phyloP scores from a whole-genome alignment of 2,329 filamentous ascomycete species.

The Ophioceras dolichostomum region DNA sequence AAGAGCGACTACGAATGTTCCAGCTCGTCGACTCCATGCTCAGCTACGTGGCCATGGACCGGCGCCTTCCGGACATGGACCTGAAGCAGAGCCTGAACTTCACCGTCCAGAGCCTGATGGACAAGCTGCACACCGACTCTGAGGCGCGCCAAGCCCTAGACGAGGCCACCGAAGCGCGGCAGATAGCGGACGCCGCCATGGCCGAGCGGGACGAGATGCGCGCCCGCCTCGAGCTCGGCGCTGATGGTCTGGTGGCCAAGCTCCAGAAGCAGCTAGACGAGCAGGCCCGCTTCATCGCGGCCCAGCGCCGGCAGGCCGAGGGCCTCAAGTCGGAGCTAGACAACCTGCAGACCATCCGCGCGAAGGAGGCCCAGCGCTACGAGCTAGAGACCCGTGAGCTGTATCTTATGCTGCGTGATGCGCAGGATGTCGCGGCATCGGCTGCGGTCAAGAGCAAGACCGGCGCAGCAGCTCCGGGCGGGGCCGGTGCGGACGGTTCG shows the following conservation, averaged over 20 bases:
- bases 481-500: background rate
- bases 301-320: slow-evolving; percentile 76
- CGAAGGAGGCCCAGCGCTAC: slow-evolving; percentile 85
- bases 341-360: slow-evolving; percentile 71
- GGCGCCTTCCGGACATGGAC: slow-evolving; percentile 90
- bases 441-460: slow-evolving; percentile 45
- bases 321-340: slow-evolving; percentile 81
- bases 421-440: slow-evolving; percentile 88
- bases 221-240: slow-evolving; percentile 76
- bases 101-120: slow-evolving; percentile 86
- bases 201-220: slow-evolving; percentile 94
- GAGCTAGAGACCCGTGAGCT: slow-evolving; percentile 93
- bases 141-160: slow-evolving; percentile 88
- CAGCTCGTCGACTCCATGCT: slow-evolving; percentile 98
- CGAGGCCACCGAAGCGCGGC: slow-evolving; percentile 78
- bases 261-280: slow-evolving; percentile 91
- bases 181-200: slow-evolving; percentile 91
- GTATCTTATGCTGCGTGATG: slow-evolving; percentile 96
- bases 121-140: slow-evolving; percentile 92
- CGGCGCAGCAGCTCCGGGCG: background rate
- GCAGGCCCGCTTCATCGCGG: slow-evolving; percentile 79
- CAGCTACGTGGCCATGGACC: slow-evolving; percentile 97
- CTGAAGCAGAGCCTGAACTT: slow-evolving; percentile 96
- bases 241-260: slow-evolving; percentile 86
- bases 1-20: slow-evolving; percentile 90